Percentiles rank a stretch among this genome's conserved stretches.
phyloP scores from a whole-genome alignment of 202 grass and related monocot species.

The Setaria viridis region DNA sequence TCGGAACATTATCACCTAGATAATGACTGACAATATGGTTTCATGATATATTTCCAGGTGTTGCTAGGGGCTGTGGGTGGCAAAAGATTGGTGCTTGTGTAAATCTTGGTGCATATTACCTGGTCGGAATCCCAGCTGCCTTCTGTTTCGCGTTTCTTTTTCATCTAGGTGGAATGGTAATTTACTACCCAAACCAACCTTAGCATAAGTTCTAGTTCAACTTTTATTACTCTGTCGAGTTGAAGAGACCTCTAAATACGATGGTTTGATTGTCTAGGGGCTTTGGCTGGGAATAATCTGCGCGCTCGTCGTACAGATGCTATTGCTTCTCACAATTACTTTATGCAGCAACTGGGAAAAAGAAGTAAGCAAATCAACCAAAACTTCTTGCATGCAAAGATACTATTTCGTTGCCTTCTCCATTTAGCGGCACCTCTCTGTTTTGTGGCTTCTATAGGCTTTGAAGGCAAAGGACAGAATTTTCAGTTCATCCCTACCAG shows the following conservation, averaged over 20 bases:
- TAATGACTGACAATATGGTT: not conserved
- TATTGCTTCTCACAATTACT: slow-evolving; percentile 52
- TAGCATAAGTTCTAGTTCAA: not conserved
- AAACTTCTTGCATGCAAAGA: not conserved
- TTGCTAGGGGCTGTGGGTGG: slow-evolving; percentile 77
- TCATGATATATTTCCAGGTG: slow-evolving; percentile 45
- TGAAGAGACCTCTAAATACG: not conserved
- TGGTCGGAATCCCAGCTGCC: slow-evolving; percentile 51
- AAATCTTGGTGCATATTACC: slow-evolving; percentile 84
- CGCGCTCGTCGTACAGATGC: slow-evolving; percentile 55
- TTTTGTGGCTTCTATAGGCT: slow-evolving; percentile 47
- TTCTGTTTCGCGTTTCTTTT: slow-evolving; percentile 64
- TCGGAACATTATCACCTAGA: not conserved
- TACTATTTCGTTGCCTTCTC: not conserved
- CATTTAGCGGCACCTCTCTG: not conserved
- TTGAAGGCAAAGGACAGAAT: slow-evolving; percentile 65
- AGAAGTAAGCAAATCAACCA: slow-evolving; percentile 51
- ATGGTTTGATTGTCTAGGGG: slow-evolving; percentile 50
- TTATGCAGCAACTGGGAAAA: slow-evolving; percentile 69
- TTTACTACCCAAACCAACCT: slow-evolving; percentile 11
- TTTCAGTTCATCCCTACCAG: slow-evolving; percentile 52
- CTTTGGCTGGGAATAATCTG: slow-evolving; percentile 82
- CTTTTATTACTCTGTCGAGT: not conserved
- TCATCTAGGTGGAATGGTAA: slow-evolving; percentile 80
- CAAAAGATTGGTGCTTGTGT: slow-evolving; percentile 89